phyloP scores from a whole-genome alignment of 805 yeast genomes.

The Saturnispora serradocipensis region DNA sequence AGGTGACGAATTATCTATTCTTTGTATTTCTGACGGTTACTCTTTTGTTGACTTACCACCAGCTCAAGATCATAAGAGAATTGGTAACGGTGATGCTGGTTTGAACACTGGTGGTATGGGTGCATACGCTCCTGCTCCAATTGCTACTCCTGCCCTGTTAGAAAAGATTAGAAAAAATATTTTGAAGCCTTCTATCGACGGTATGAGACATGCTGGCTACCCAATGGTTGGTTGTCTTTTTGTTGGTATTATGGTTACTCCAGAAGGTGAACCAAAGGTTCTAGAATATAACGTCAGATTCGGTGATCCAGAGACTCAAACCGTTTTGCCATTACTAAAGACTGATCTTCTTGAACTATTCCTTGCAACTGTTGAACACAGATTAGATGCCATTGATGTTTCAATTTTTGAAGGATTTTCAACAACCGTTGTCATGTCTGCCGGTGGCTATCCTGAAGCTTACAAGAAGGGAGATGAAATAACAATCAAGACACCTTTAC shows the following conservation, averaged over 20 bases:
- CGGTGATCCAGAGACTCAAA: slow-evolving; percentile 99
- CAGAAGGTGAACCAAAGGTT: slow-evolving; percentile 79
- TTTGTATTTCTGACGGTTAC: slow-evolving; percentile 91
- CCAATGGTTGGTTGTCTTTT: slow-evolving; percentile 95
- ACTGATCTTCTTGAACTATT: slow-evolving; percentile 92
- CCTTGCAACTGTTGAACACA: slow-evolving; percentile 88
- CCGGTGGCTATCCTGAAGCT: slow-evolving; percentile 91
- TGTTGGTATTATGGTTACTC: slow-evolving; percentile 88
- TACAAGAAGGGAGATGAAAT: slow-evolving; percentile 84
- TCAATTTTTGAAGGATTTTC: slow-evolving; percentile 46
- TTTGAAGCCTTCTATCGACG: slow-evolving; percentile 85
- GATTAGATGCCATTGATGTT: slow-evolving; percentile 73
- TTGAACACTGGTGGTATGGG: slow-evolving; percentile 99
- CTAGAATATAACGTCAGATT: slow-evolving; percentile 96
- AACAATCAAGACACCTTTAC: slow-evolving; percentile 39
- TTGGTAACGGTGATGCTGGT: slow-evolving; percentile 89
- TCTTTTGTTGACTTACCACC: slow-evolving; percentile 85
- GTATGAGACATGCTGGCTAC: slow-evolving; percentile 90
- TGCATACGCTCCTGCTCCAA: slow-evolving; percentile 96
- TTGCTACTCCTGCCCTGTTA: slow-evolving; percentile 71
- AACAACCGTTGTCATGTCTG: slow-evolving; percentile 91
- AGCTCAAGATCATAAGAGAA: slow-evolving; percentile 96
- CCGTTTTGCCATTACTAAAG: slow-evolving; percentile 79
- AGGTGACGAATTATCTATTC: slow-evolving; percentile 92
- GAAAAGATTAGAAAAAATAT: slow-evolving; percentile 63